These are phyloP conservation scores for Alternaria brassicicola DNA, from an alignment of 2,329 filamentous ascomycete genomes.

Conservation along the genomic window DNA sequence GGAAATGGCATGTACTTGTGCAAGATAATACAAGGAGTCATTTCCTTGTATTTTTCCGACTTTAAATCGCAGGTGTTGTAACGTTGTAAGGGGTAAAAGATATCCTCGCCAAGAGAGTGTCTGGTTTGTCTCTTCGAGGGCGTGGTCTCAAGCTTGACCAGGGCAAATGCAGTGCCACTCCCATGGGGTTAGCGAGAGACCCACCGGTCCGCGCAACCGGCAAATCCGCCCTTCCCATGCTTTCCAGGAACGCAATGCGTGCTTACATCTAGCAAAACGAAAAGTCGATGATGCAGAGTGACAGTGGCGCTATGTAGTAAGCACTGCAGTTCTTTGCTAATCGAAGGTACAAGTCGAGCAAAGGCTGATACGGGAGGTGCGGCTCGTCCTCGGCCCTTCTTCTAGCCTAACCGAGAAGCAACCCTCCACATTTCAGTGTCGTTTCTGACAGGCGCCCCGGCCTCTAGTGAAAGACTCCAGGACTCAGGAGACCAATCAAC, in stretches of 20 bases:
- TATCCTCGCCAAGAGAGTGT: too few relatives aligned
- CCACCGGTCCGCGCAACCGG: not conserved
- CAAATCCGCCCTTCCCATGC: not conserved
- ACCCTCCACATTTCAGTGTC: constrained; percentile 5
- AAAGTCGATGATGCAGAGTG: not conserved
- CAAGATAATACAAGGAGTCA: too few relatives aligned
- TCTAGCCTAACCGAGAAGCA: constrained; percentile 6
- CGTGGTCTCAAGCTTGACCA: constrained; percentile 10
- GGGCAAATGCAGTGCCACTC: constrained; percentile 4
- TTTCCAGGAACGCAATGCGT: not conserved
- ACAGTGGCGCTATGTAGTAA: not conserved
- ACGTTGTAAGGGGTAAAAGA: too few relatives aligned
- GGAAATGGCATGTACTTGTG: too few relatives aligned
- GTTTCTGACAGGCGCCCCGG: constrained; percentile 1
- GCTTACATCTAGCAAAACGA: not conserved
- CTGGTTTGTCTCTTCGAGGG: too few relatives aligned
- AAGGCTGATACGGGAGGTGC: constrained; percentile 4
- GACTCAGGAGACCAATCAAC: constrained; percentile 3
- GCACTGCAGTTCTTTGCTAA: not conserved
- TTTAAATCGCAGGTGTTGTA: too few relatives aligned
- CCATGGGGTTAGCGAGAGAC: constrained; percentile 4
- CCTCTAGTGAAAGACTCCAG: not conserved
- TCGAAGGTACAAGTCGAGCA: not conserved
- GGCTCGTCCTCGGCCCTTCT: constrained; percentile 7
- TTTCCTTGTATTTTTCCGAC: too few relatives aligned